Evolutionary conservation across 352 stramenopile genomes (phyloP).

Genomic region (Halophytophthora polymorphica): DNA sequence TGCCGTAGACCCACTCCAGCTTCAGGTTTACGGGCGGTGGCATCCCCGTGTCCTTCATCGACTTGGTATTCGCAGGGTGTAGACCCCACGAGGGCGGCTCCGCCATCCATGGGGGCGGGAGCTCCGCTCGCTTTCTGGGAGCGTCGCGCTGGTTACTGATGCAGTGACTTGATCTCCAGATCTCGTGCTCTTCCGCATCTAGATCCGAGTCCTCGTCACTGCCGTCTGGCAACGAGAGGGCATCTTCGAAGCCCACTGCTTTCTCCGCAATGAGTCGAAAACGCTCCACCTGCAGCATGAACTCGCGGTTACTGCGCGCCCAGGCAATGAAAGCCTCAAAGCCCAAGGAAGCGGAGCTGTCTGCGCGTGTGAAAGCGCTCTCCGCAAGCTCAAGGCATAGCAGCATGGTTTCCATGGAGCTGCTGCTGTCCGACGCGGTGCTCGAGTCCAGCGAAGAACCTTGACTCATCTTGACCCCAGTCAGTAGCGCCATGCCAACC

Average conservation of each 20-base stretch:
- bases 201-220: slow-evolving; percentile 80
- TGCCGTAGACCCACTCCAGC: slow-evolving; percentile 80
- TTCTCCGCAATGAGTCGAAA: slow-evolving; percentile 76
- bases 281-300: slow-evolving; percentile 83
- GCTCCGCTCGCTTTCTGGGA: slow-evolving; percentile 16
- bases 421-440: neutral
- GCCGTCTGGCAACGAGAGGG: slow-evolving; percentile 55
- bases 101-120: slow-evolving; percentile 45
- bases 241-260: slow-evolving; percentile 56
- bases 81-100: slow-evolving; percentile 26
- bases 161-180: neutral
- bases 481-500: slow-evolving; percentile 66
- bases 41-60: slow-evolving; percentile 19
- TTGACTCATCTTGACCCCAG: slow-evolving; percentile 22
- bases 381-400: slow-evolving; percentile 49
- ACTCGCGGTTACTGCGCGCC: slow-evolving; percentile 78
- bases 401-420: slow-evolving; percentile 35
- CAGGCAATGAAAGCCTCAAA: slow-evolving; percentile 84
- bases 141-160: neutral
- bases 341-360: slow-evolving; percentile 44
- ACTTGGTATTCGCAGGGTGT: neutral
- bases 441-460: neutral
- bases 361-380: slow-evolving; percentile 51
- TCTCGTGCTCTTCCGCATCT: slow-evolving; percentile 35
- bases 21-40: slow-evolving; percentile 61